Percentiles rank a stretch among this genome's conserved stretches.
Conservation (phyloP, 441 rosid species). For the Hura crepitans region DNA sequence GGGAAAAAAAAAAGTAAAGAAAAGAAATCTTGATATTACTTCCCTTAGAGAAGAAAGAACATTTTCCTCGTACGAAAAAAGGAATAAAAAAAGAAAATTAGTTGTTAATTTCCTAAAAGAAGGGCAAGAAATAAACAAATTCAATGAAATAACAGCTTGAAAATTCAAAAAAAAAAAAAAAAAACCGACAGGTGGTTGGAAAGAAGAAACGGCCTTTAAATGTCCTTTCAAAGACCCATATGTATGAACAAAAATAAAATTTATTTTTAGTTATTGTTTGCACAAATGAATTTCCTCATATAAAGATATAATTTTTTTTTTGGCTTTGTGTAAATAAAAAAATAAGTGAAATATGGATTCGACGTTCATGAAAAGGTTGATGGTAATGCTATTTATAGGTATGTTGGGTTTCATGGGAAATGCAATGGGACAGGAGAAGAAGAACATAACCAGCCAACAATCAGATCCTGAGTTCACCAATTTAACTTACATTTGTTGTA, state of each 20-base stretch:
- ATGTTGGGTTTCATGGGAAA: slow-evolving; percentile 17
- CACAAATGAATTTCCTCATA: neutral
- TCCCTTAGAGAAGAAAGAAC: too few species aligned
- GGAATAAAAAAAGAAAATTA: too few species aligned
- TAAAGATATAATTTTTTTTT: too few species aligned
- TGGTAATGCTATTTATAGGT: neutral
- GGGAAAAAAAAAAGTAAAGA: too few species aligned
- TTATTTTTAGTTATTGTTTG: neutral
- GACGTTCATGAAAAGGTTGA: slow-evolving; percentile 8
- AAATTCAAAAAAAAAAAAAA: too few species aligned
- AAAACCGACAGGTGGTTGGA: neutral
- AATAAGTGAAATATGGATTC: too few species aligned
- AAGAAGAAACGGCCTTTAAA: neutral
- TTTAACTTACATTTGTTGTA: slow-evolving; percentile 10
- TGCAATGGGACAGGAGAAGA: neutral
- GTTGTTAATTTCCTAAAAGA: too few species aligned
- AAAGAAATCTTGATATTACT: too few species aligned
- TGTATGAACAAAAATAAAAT: neutral
- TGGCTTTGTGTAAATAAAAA: neutral
- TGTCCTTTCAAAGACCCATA: neutral
- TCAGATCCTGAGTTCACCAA: neutral
- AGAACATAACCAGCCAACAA: too few species aligned
- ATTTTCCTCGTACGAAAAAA: too few species aligned
- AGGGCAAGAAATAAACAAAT: neutral
- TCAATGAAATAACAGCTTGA: neutral